Percentiles rank a stretch among this genome's conserved stretches.
These are phyloP conservation scores for Penicillium sp. DNA, from an alignment of 2,329 filamentous ascomycete genomes.

Conservation along the genomic window DNA sequence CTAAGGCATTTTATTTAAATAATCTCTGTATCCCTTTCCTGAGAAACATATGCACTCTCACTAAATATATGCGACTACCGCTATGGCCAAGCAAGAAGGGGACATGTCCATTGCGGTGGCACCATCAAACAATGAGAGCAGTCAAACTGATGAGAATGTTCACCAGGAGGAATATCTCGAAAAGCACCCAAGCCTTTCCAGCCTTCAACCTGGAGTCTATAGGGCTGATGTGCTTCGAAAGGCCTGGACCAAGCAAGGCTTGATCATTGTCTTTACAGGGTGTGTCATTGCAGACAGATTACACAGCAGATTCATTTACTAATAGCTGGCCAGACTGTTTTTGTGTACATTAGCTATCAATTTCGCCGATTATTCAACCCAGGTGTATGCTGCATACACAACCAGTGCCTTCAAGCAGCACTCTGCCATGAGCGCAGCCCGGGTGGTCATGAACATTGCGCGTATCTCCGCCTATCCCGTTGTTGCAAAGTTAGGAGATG, in stretches of 20 bases:
- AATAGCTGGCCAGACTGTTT: conserved; percentile 14
- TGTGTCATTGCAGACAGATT: not conserved
- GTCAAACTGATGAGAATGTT: not conserved
- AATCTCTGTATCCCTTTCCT: not conserved
- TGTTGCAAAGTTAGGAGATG: conserved; percentile 29
- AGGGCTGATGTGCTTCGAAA: conserved; percentile 22
- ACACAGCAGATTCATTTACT: not conserved
- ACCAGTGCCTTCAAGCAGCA: conserved; percentile 28
- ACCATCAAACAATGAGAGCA: not conserved
- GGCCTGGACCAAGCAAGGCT: conserved; percentile 21
- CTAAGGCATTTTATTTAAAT: not conserved
- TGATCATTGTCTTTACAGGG: conserved; percentile 22
- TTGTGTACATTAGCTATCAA: conserved; percentile 22
- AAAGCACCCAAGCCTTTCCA: conserved; percentile 11
- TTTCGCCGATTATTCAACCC: conserved; percentile 24
- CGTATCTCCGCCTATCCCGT: conserved; percentile 29
- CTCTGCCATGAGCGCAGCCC: conserved; percentile 25
- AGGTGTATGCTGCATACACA: conserved; percentile 25
- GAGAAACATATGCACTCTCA: not conserved
- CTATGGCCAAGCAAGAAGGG: conserved; percentile 7
- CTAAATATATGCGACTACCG: not conserved
- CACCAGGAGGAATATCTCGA: not conserved
- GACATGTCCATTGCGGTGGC: not conserved
- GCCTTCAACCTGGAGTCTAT: conserved; percentile 23
- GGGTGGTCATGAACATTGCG: conserved; percentile 27